Conservation (phyloP, 23 red algal genomes). For the Gracilaria caudata region DNA sequence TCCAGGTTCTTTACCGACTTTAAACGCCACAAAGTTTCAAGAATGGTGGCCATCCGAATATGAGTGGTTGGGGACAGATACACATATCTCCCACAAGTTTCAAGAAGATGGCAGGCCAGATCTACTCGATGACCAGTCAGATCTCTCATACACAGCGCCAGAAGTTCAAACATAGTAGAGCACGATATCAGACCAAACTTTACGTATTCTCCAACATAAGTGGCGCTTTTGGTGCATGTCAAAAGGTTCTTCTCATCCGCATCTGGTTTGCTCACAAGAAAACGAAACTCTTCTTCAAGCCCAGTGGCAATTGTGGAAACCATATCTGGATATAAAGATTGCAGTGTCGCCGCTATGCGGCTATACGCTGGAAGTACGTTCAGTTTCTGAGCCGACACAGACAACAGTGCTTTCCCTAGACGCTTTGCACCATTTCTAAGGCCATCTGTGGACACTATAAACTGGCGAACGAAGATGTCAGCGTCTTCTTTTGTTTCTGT, state of each 20-base stretch:
- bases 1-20: conserved; percentile 90
- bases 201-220: conserved; percentile 81
- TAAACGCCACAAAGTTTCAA: conserved; percentile 91
- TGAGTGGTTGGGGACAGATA: conserved; percentile 71
- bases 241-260: conserved; percentile 64
- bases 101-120: conserved; percentile 81
- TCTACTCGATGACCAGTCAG: conserved; percentile 87
- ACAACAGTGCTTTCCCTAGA: conserved; percentile 46
- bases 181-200: conserved; percentile 84
- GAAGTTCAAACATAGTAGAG: conserved; percentile 62
- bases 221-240: conserved; percentile 62
- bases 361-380: conserved; percentile 76
- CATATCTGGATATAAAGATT: conserved; percentile 64
- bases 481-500: conserved; percentile 57
- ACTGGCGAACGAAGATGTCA: conserved; percentile 56
- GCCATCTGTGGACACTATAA: conserved; percentile 33
- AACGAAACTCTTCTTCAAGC: conserved; percentile 87
- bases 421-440: conserved; percentile 51
- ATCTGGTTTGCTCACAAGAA: conserved; percentile 68
- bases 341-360: conserved; percentile 69
- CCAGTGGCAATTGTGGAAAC: conserved; percentile 33
- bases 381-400: conserved; percentile 72
- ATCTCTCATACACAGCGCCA: conserved; percentile 86
- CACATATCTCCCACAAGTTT: conserved; percentile 79
- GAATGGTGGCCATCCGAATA: conserved; percentile 73